Evolutionary conservation across 2,329 filamentous ascomycete genomes (phyloP), one percentile per base, ranked within the genome.

Genomic region (Celoporthe dispersa): DNA sequence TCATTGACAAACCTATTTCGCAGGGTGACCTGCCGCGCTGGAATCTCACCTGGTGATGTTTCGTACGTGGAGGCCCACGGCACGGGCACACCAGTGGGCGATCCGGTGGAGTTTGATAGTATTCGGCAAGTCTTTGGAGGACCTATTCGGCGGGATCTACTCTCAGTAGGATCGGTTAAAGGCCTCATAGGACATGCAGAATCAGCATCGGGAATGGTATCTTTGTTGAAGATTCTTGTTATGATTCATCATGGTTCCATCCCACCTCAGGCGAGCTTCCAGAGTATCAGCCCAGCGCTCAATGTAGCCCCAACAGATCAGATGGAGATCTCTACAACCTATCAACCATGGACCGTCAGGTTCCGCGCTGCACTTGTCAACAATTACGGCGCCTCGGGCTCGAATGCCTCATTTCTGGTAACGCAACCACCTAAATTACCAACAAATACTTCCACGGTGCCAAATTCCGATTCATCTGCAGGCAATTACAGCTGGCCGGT

Each of bases 11-110:
- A 35, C 11, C 14, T 22, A 7, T 60, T 22, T 12, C 35, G 35
- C 3, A 35, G 8, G 35, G 35, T 35, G 35, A 35, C 35, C 8
- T 8, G 35, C 3, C 35, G 35, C 3, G 35, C 35, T 35, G 35
- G 35, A 35, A 35, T 35, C 4, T 4, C 35, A 3, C 35, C 35
- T 35, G 31, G 3, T 9, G 22, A 64, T 8, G 35, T 19, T 28
- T 11, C 16, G 25, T 8, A 60, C 14, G 76, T 81, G 7, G 81
- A 82, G 64, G 77, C 78, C 3, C 83, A 85, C 63, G 83, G 82
- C 0, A 84, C 83, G 0, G 82, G 82, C 4, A 85, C 83, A 2
- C 72, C 73, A 3, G 79, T 79, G 0, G 82, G 82, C 0, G 82
- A 83, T 51, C 79, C 80, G 1, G 71, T 70, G 1, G 76, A 78